Evolutionary conservation across 2,329 filamentous ascomycete genomes (phyloP).

Genomic region (Fusarium oxysporum): DNA sequence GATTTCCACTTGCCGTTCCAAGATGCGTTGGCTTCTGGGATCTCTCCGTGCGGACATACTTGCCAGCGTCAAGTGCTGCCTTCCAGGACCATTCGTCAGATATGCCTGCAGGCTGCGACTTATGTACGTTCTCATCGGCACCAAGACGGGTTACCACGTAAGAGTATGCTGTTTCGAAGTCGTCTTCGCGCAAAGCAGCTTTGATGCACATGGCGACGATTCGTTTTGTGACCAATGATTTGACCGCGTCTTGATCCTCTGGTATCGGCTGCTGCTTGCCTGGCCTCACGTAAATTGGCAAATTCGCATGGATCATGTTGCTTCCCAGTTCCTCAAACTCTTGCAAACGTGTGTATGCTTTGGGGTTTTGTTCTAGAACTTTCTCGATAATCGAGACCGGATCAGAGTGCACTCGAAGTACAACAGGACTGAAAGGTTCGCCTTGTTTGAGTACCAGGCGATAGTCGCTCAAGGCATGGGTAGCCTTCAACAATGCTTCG

Average conservation of each 20-base stretch:
- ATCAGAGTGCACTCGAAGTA: constrained; percentile 80
- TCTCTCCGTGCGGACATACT: constrained; percentile 70
- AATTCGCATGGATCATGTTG: constrained; percentile 72
- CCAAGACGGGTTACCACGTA: constrained; percentile 80
- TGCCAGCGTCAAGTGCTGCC: constrained; percentile 81
- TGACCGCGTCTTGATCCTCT: constrained; percentile 47
- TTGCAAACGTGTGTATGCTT: constrained; percentile 79
- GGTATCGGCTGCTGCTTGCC: constrained; percentile 8
- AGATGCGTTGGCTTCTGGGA: constrained; percentile 69
- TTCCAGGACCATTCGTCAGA: constrained; percentile 80
- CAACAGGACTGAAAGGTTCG: constrained; percentile 82
- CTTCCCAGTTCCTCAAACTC: constrained; percentile 77
- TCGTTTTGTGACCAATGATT: constrained; percentile 67
- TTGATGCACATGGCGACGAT: constrained; percentile 85
- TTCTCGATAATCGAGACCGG: constrained; percentile 79
- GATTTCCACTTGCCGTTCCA: constrained; percentile 68
- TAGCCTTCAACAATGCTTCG: constrained; percentile 75
- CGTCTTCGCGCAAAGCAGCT: constrained; percentile 79
- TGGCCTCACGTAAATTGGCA: constrained; percentile 46
- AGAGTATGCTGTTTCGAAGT: constrained; percentile 88
- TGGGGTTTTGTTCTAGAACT: constrained; percentile 79
- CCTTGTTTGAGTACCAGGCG: constrained; percentile 82
- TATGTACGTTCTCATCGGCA: constrained; percentile 18
- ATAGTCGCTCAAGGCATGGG: constrained; percentile 80
- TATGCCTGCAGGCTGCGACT: background rate